These are phyloP conservation scores for Fusarium sp. DNA, from an alignment of 2,329 filamentous ascomycete species.

Conservation along the genomic window DNA sequence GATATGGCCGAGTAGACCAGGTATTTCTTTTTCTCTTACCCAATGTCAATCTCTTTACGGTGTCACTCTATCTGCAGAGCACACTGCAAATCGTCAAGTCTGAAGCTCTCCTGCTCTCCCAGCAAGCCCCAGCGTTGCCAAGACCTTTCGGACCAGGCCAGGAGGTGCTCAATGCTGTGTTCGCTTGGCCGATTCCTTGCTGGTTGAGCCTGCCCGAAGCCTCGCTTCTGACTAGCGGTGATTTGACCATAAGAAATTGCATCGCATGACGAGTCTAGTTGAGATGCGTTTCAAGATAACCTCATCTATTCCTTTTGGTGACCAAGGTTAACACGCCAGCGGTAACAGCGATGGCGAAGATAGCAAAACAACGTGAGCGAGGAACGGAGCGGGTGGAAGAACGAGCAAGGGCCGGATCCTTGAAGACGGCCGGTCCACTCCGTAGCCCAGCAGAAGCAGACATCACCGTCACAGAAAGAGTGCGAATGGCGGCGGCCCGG, in stretches of 20 bases:
- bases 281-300: slow-evolving; percentile 37
- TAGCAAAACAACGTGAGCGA: slow-evolving; percentile 20
- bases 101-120: slow-evolving; percentile 11
- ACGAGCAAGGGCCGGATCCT: slow-evolving; percentile 30
- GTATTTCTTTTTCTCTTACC: slow-evolving; percentile 22
- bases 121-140: slow-evolving; percentile 42
- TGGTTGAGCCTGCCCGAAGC: slow-evolving; percentile 16
- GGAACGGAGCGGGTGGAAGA: slow-evolving; percentile 28
- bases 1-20: slow-evolving; percentile 29
- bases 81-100: slow-evolving; percentile 34
- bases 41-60: slow-evolving; percentile 32
- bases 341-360: slow-evolving; percentile 3
- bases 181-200: slow-evolving; percentile 29
- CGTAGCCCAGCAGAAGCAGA: slow-evolving; percentile 26
- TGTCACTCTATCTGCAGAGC: slow-evolving; percentile 36
- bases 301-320: slow-evolving; percentile 27
- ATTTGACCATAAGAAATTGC: slow-evolving; percentile 34
- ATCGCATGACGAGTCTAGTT: slow-evolving; percentile 35
- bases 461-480: slow-evolving; percentile 32
- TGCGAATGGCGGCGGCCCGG: slow-evolving; percentile 16
- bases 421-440: slow-evolving; percentile 34
- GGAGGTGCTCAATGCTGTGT: slow-evolving; percentile 35
- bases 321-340: slow-evolving; percentile 23
- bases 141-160: slow-evolving; percentile 36
- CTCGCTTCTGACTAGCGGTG: slow-evolving; percentile 21